A percentile compares a stretch with the other conserved stretches of the same genome.
These are phyloP conservation scores for Hypoxylon sp. DNA, from an alignment of 2,329 filamentous ascomycete species.

Conservation along the genomic window DNA sequence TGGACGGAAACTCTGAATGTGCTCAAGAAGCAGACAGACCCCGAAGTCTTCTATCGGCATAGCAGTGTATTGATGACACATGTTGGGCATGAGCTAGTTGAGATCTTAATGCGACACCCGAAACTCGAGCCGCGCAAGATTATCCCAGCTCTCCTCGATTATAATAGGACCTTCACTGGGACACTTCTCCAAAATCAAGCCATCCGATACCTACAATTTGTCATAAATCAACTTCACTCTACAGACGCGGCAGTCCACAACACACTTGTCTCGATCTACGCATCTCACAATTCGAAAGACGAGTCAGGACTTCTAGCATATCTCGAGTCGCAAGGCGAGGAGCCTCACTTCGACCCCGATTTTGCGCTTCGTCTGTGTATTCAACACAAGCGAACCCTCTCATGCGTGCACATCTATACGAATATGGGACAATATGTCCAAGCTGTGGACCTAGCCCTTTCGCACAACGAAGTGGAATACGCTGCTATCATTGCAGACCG, in stretches of 20 bases:
- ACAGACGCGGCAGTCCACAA: slow-evolving; percentile 93
- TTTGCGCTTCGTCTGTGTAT: slow-evolving; percentile 97
- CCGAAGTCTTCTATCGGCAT: slow-evolving; percentile 96
- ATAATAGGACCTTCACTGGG: slow-evolving; percentile 83
- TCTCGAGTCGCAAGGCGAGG: slow-evolving; percentile 88
- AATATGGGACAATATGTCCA: slow-evolving; percentile 95
- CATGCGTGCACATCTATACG: slow-evolving; percentile 97
- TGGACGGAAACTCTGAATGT: slow-evolving; percentile 91
- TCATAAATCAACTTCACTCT: slow-evolving; percentile 87
- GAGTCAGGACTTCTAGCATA: slow-evolving; percentile 90
- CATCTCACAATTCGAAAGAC: slow-evolving; percentile 84
- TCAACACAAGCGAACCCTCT: slow-evolving; percentile 91
- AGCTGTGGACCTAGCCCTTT: slow-evolving; percentile 91
- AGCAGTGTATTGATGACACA: slow-evolving; percentile 97
- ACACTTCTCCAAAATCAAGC: slow-evolving; percentile 87
- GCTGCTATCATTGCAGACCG: slow-evolving; percentile 91
- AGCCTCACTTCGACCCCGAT: slow-evolving; percentile 91
- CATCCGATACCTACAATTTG: slow-evolving; percentile 91
- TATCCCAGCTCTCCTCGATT: slow-evolving; percentile 93
- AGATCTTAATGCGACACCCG: slow-evolving; percentile 92
- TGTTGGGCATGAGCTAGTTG: slow-evolving; percentile 86
- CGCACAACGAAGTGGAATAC: slow-evolving; percentile 90
- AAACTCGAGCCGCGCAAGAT: slow-evolving; percentile 88
- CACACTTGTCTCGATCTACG: slow-evolving; percentile 95
- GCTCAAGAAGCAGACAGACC: slow-evolving; percentile 91